Conservation (phyloP, 2,329 filamentous ascomycete species). For the Sarocladium oryzae region DNA sequence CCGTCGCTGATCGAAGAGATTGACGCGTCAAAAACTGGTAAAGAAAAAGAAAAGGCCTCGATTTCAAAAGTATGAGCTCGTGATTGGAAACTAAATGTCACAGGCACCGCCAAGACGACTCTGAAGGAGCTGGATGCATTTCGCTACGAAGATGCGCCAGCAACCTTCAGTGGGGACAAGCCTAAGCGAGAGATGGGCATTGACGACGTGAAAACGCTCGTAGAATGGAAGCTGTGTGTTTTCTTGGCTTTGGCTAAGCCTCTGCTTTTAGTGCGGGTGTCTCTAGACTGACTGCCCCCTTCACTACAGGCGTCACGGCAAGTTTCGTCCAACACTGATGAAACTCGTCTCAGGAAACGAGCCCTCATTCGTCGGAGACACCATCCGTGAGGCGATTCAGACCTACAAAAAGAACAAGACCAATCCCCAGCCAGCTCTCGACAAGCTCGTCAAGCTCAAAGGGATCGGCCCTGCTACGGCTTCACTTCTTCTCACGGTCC, state of each 20-base stretch:
- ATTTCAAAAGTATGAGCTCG: neutral
- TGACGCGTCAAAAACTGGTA: constrained; percentile 38
- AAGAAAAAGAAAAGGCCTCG: constrained; percentile 14
- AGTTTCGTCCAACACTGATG: constrained; percentile 55
- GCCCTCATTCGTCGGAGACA: constrained; percentile 34
- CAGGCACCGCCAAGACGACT: constrained; percentile 35
- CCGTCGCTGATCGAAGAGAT: constrained; percentile 33
- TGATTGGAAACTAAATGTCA: neutral
- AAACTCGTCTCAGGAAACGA: constrained; percentile 58
- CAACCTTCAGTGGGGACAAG: constrained; percentile 31
- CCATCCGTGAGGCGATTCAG: constrained; percentile 46
- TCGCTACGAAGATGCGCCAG: constrained; percentile 49
- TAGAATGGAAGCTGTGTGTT: constrained; percentile 67
- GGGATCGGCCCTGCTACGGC: constrained; percentile 77
- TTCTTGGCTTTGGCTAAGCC: neutral
- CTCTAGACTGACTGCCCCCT: neutral
- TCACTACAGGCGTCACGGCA: constrained; percentile 47
- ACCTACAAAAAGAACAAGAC: constrained; percentile 31
- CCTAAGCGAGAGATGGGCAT: constrained; percentile 39
- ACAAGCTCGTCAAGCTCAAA: constrained; percentile 52
- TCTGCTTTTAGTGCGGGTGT: neutral
- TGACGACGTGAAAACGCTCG: constrained; percentile 51
- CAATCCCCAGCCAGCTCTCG: constrained; percentile 41
- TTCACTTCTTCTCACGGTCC: constrained; percentile 63
- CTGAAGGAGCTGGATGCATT: constrained; percentile 53